Evolutionary conservation across 2,329 filamentous ascomycete species (phyloP), one percentile per base, ranked within the genome.

Genomic region (Clonostachys rosea): DNA sequence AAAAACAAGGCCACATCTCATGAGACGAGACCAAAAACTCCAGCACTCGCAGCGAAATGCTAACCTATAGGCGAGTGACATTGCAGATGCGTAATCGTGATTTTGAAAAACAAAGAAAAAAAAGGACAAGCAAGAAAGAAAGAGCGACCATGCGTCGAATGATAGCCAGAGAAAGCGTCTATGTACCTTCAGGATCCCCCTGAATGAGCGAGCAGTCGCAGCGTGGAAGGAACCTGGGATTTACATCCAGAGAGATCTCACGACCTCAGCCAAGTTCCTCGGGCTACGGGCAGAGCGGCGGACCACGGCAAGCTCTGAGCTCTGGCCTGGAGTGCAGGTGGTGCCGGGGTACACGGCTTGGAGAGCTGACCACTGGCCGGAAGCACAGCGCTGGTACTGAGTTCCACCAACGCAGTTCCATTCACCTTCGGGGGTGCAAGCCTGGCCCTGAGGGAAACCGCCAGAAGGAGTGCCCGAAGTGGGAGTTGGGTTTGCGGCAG

Each of bases 311-410:
- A 69, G 58, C 16, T 52, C 46, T 17, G 58, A 52, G 17, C 48
- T 49, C 35, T 56, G 49, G 45, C 60, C 63, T 18, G 58, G 52
- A 47, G 60, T 52, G 62, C 81, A 85, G 30, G 64, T 63, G 13
- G 76, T 83, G 36, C 81, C 81, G 2, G 67, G 52, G 2, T 80
- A 73, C 70, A 84, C 71, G 35, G 63, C 55, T 49, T 76, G 68
- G 37, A 68, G 51, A 6, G 54, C 57, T 16, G 75, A 73, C 81
- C 81, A 85, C 46, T 61, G 54, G 6, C 81, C 81, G 13, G 70
- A 75, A n/a, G 78, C 80, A 54, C 81, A 85, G 47, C 79, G 79
- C 64, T 84, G 81, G 70, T 81, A 85, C 44, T 72, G 68, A 20
- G 61, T 64, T 44, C 79, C 79, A 16, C 64, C 68, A 24, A 81